Evolutionary conservation across 2,329 filamentous ascomycete genomes (phyloP).

Genomic region (Pseudogymnoascus sp.): DNA sequence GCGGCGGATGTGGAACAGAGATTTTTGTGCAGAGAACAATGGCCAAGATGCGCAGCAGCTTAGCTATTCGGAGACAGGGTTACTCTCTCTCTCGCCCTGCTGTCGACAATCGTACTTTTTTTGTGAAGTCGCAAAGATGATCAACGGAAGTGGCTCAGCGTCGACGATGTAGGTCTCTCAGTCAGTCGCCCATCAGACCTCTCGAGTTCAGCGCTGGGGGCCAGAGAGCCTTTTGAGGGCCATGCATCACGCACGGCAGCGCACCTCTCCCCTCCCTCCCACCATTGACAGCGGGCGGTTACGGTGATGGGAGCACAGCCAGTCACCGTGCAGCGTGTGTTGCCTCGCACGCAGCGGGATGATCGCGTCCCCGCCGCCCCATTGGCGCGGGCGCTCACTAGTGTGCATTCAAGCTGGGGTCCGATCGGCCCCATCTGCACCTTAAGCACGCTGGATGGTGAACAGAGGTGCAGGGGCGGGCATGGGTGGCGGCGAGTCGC

Average conservation of each 20-base stretch:
- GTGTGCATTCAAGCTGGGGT: neutral
- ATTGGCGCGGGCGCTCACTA: neutral
- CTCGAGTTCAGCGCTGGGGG: slow-evolving; percentile 4
- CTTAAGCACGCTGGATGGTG: slow-evolving; percentile 5
- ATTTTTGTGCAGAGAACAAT: neutral
- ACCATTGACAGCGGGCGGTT: slow-evolving; percentile 10
- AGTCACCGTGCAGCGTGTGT: neutral
- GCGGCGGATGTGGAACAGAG: neutral
- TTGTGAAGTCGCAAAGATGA: neutral
- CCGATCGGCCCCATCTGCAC: neutral
- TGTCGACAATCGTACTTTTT: slow-evolving; percentile 4
- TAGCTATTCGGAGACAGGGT: neutral
- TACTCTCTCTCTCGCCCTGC: neutral
- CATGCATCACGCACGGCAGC: neutral
- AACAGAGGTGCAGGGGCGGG: slow-evolving; percentile 2
- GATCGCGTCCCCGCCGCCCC: slow-evolving; percentile 5
- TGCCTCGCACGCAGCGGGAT: slow-evolving; percentile 5
- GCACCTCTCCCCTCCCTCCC: neutral
- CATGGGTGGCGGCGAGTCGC: slow-evolving; percentile 6
- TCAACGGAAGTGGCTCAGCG: neutral
- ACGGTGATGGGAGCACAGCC: neutral
- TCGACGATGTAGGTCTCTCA: slow-evolving; percentile 9
- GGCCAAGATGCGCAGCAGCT: slow-evolving; percentile 6
- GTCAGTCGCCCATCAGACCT: slow-evolving; percentile 6
- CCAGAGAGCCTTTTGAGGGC: slow-evolving; percentile 8